These are phyloP conservation scores for Xylariaceae sp. DNA, from an alignment of 2,329 filamentous ascomycete species.

Conservation along the genomic window DNA sequence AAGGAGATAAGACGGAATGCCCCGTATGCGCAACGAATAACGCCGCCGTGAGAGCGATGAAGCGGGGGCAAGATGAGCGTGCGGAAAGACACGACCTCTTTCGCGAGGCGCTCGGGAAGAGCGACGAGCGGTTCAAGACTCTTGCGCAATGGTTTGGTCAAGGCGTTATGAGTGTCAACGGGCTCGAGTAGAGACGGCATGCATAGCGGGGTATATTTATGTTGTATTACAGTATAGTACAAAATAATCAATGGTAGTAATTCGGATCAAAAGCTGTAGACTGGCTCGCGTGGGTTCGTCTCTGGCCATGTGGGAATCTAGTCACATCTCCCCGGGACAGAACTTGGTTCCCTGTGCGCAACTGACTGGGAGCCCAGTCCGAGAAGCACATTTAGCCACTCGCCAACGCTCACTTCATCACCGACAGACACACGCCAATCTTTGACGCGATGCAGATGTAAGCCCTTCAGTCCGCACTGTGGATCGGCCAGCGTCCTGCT, in stretches of 20 bases:
- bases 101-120: conserved; percentile 66
- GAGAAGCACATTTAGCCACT: conserved; percentile 29
- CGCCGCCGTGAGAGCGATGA: conserved; percentile 80
- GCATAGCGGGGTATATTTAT: conserved; percentile 1
- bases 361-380: conserved; percentile 9
- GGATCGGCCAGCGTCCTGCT: background rate
- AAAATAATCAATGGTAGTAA: too few relatives aligned
- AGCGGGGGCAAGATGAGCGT: conserved; percentile 78
- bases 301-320: too few relatives aligned
- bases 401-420: conserved; percentile 17
- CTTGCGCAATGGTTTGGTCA: conserved; percentile 92
- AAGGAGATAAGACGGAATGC: conserved; percentile 66
- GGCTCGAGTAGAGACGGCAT: conserved; percentile 12
- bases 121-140: conserved; percentile 80
- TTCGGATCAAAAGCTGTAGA: too few relatives aligned
- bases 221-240: conserved; percentile 2
- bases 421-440: conserved; percentile 23
- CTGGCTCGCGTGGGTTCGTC: too few relatives aligned
- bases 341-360: background rate
- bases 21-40: conserved; percentile 81
- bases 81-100: conserved; percentile 87
- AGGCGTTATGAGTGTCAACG: conserved; percentile 64
- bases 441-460: conserved; percentile 22
- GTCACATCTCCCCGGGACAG: too few relatives aligned
- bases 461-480: conserved; percentile 11